Evolutionary conservation across 305 asterid species (phyloP), one percentile per base, ranked within the genome.

Genomic region (Coffea humblotiana): DNA sequence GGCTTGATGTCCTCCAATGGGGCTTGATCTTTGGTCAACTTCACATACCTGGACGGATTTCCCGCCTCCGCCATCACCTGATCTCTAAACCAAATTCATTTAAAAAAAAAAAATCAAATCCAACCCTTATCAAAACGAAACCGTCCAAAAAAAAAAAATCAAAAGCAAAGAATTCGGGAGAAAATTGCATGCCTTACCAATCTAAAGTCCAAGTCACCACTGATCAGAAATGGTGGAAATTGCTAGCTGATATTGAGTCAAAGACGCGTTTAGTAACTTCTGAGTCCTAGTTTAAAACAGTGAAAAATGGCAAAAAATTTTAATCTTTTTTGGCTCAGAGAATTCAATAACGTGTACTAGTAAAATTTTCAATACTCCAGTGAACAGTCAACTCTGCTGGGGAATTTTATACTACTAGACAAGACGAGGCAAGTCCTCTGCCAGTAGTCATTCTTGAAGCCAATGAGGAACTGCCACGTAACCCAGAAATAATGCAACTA

Each of bases 1-100:
- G 99, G 97, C 76, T 85, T 86, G 80, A 95, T 94, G 48, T 93
- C 96, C 85, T 95, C 97, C 77, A 83, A 37, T 37, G 97, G 97
- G 49, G 87, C 21, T 75, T 91, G 99, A 78, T 95, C 96, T 86
- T 90, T 95, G 2, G 86, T 95, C 88, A 95, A 83, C 84, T 94
- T 95, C 74, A 95, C 98, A 84, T 95, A 95, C 85, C 89, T 86
- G 14, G 98, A 94, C 75, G 89, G 91, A 76, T 84, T 86, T 75
- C 86, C 74, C 82, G 89, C 97, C 72, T 94, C 99, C 84, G 93
- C 90, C 99, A 95, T 95, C 83, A 83, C 52, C 78, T 71, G 70
- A 76, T 71, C 78, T 43, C 48, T n/a, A 6, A n/a, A 70, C 48
- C 56, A 76, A 71, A 76, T 76, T 52, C 72, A 79, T 2, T 21